These are phyloP conservation scores for Populus tomentosa DNA, from an alignment of 441 rosid species.

Conservation along the genomic window DNA sequence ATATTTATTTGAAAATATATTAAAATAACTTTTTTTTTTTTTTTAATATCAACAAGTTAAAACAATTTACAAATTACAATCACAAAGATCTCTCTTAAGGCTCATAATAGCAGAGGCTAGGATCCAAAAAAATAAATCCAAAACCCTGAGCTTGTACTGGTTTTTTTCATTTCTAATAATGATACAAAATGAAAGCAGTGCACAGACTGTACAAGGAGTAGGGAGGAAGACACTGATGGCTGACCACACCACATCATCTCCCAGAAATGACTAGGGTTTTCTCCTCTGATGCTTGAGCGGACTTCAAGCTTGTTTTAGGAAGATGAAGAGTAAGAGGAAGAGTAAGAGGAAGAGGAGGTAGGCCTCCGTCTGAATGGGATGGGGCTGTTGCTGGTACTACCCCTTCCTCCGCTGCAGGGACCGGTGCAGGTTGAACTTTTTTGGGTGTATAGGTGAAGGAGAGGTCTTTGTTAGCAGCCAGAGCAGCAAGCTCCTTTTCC, in stretches of 20 bases:
- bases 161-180: constrained; percentile 6
- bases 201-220: constrained; percentile 43
- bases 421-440: constrained; percentile 26
- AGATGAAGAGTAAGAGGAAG: too few relatives aligned
- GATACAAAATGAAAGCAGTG: constrained; percentile 11
- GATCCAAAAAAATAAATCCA: constrained; percentile 43
- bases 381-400: constrained; percentile 8
- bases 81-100: not conserved
- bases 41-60: too few relatives aligned
- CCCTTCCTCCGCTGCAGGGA: constrained; percentile 24
- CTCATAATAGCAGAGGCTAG: constrained; percentile 25
- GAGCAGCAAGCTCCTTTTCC: constrained; percentile 82
- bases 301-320: constrained; percentile 16
- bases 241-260: constrained; percentile 41
- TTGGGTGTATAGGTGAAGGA: constrained; percentile 60
- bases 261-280: constrained; percentile 49
- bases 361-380: constrained; percentile 19
- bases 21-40: too few relatives aligned
- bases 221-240: constrained; percentile 9
- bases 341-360: constrained; percentile 17
- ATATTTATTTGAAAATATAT: too few relatives aligned
- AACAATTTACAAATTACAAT: constrained; percentile 8
- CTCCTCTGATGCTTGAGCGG: constrained; percentile 26
- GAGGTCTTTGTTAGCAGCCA: constrained; percentile 76
- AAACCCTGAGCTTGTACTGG: constrained; percentile 15